phyloP scores from a whole-genome alignment of 805 yeast genomes.

The Yarrowia yakushimensis region DNA sequence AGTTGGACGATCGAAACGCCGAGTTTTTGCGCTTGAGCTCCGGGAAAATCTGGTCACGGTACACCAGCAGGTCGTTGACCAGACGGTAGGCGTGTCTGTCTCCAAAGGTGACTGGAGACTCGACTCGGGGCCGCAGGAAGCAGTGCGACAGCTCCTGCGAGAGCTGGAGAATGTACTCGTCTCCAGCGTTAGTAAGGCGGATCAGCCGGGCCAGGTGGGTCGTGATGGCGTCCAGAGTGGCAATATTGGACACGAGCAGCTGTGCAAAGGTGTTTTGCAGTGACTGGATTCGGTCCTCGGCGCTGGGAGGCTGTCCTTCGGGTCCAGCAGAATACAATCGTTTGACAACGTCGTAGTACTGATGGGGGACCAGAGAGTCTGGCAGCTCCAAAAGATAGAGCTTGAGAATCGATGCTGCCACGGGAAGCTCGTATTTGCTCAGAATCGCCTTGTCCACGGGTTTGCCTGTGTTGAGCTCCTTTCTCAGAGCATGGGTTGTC shows the following conservation, averaged over 20 bases:
- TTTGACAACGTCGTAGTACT: constrained; percentile 62
- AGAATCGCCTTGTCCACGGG: constrained; percentile 35
- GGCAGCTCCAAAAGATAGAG: constrained; percentile 77
- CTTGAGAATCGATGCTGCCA: constrained; percentile 65
- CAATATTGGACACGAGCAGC: constrained; percentile 65
- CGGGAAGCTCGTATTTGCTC: constrained; percentile 47
- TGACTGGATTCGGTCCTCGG: constrained; percentile 51
- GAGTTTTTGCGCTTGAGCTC: constrained; percentile 48
- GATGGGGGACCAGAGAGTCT: constrained; percentile 64
- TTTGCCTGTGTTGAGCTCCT: constrained; percentile 44
- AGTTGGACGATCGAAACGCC: constrained; percentile 18
- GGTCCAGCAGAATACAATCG: constrained; percentile 58
- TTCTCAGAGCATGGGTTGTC: constrained; percentile 59
- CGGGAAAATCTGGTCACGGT: constrained; percentile 61
- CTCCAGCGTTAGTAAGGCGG: constrained; percentile 43
- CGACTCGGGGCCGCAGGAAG: constrained; percentile 52
- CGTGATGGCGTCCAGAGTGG: constrained; percentile 75
- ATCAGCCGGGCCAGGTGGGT: constrained; percentile 70
- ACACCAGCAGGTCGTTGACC: constrained; percentile 56
- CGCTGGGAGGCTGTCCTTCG: constrained; percentile 34
- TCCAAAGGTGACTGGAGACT: constrained; percentile 47
- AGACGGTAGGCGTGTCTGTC: constrained; percentile 59
- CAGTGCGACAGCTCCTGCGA: constrained; percentile 66
- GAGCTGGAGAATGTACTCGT: constrained; percentile 40
- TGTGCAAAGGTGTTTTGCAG: constrained; percentile 63